Percentiles rank a stretch among this genome's conserved stretches.
Conservation (phyloP, 2,329 filamentous ascomycete species). For the Calonectria naviculata region DNA sequence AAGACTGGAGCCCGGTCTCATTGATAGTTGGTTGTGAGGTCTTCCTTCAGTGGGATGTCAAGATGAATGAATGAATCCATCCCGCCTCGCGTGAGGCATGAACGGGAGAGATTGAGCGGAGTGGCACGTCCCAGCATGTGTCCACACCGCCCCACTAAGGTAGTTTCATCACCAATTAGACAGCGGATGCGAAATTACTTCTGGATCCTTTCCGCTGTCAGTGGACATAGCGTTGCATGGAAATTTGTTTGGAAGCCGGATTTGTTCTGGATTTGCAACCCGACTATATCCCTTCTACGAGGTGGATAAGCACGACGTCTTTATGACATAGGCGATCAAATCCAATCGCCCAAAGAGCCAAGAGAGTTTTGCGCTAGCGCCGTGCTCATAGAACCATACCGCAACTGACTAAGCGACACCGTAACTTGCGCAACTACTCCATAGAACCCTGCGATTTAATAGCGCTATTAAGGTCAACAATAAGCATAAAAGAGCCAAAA, state of each 20-base stretch:
- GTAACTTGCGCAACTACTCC: slow-evolving; percentile 49
- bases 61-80: too few relatives aligned
- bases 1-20: neutral
- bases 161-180: neutral
- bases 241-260: neutral
- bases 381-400: slow-evolving; percentile 58
- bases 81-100: too few relatives aligned
- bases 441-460: slow-evolving; percentile 47
- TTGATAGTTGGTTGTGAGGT: too few relatives aligned
- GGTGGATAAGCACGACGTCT: slow-evolving; percentile 46
- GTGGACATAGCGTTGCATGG: too few relatives aligned
- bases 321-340: slow-evolving; percentile 54
- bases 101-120: neutral
- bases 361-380: slow-evolving; percentile 57
- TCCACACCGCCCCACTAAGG: neutral
- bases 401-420: slow-evolving; percentile 52
- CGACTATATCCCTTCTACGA: slow-evolving; percentile 33
- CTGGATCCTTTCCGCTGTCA: too few relatives aligned
- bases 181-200: neutral
- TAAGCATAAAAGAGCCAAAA: slow-evolving; percentile 53
- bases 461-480: slow-evolving; percentile 50
- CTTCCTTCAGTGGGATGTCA: too few relatives aligned
- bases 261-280: slow-evolving; percentile 13
- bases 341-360: slow-evolving; percentile 48
- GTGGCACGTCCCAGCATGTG: neutral